Conservation (phyloP, 805 yeast species). For the Yarrowia deformans region DNA sequence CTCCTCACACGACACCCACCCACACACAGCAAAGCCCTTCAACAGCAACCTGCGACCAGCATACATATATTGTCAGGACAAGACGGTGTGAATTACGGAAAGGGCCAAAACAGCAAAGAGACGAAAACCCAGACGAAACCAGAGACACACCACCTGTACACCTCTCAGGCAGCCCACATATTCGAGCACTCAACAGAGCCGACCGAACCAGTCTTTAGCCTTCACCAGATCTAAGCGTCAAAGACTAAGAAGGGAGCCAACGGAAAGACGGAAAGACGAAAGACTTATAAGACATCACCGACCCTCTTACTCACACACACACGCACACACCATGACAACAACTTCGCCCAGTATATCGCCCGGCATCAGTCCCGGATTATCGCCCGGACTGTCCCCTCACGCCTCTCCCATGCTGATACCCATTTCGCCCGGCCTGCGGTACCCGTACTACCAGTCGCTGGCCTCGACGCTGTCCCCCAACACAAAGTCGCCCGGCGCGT, state of each 20-base stretch:
- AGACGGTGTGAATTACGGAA: background rate
- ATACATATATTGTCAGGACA: conserved; percentile 5
- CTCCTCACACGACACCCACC: conserved; percentile 5
- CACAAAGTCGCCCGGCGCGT: conserved; percentile 26
- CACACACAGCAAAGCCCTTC: background rate
- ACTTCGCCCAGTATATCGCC: conserved; percentile 18
- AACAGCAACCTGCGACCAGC: conserved; percentile 2
- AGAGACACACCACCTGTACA: too few relatives aligned
- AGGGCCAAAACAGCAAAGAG: background rate
- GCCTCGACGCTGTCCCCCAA: conserved; percentile 15
- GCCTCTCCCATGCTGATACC: conserved; percentile 39
- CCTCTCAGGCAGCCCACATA: too few relatives aligned
- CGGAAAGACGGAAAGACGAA: too few relatives aligned
- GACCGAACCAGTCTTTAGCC: too few relatives aligned
- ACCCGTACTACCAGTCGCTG: conserved; percentile 37
- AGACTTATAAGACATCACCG: background rate
- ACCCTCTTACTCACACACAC: background rate
- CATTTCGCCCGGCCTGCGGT: conserved; percentile 31
- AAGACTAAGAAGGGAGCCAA: too few relatives aligned
- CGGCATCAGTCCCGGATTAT: conserved; percentile 3
- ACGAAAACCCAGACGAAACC: too few relatives aligned
- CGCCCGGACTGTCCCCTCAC: conserved; percentile 26
- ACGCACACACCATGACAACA: background rate
- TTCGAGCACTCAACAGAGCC: too few relatives aligned
- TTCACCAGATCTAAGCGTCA: too few relatives aligned